phyloP scores from a whole-genome alignment of 148 eudicot species.

The Arctostaphylos glauca region DNA sequence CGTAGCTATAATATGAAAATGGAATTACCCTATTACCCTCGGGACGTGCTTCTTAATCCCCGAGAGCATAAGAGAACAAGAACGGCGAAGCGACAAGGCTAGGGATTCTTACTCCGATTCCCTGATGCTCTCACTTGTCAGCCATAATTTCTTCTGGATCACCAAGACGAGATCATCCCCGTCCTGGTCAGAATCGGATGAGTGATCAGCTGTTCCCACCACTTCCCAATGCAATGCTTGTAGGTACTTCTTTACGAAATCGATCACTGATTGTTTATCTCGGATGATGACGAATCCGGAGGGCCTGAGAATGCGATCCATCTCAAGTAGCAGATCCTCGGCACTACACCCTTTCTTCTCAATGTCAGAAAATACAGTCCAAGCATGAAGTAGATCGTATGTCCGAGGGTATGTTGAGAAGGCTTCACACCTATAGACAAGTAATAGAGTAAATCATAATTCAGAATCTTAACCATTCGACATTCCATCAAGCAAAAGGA shows the following conservation, averaged over 20 bases:
- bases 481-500: neutral
- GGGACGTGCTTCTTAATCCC: conserved; percentile 21
- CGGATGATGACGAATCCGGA: conserved; percentile 79
- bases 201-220: conserved; percentile 53
- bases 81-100: neutral
- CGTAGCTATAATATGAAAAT: conserved; percentile 28
- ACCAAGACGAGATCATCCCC: conserved; percentile 69
- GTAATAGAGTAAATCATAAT: neutral
- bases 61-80: conserved; percentile 18
- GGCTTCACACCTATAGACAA: conserved; percentile 78
- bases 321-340: conserved; percentile 88
- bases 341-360: conserved; percentile 89
- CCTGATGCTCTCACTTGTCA: conserved; percentile 58
- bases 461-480: conserved; percentile 6
- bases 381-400: conserved; percentile 95
- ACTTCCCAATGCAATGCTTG: conserved; percentile 91
- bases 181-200: conserved; percentile 56
- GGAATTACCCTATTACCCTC: conserved; percentile 15
- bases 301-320: conserved; percentile 89
- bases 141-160: conserved; percentile 84
- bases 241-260: conserved; percentile 70
- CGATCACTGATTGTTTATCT: conserved; percentile 68
- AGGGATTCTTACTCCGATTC: conserved; percentile 46
- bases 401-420: conserved; percentile 98
- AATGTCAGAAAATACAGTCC: conserved; percentile 79